Conservation (phyloP, 1,284 basidiomycete species). For the Ustilago vetiveriae region DNA sequence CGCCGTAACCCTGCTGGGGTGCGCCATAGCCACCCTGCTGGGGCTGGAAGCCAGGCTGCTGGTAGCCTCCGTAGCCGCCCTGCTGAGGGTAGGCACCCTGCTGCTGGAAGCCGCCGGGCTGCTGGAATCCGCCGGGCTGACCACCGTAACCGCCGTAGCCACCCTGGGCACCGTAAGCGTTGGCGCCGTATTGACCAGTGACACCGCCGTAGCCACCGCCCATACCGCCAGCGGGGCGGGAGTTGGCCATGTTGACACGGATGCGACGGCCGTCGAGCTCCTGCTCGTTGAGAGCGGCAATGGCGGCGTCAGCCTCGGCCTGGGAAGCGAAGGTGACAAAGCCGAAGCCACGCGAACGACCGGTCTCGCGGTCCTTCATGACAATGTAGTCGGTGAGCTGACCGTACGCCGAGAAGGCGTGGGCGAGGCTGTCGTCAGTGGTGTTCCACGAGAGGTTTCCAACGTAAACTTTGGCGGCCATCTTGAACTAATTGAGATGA, state of each 20-base stretch:
- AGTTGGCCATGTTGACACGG: conserved; percentile 90
- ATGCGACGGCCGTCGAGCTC: conserved; percentile 93
- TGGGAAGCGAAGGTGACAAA: conserved; percentile 74
- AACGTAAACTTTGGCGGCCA: conserved; percentile 67
- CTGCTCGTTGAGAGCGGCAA: conserved; percentile 82
- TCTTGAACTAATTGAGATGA: conserved; percentile 41
- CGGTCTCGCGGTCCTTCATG: conserved; percentile 97
- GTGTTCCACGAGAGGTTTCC: conserved; percentile 67
- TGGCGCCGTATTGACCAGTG: conserved; percentile 64
- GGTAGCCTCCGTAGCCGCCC: conserved; percentile 52
- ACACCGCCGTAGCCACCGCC: conserved; percentile 62
- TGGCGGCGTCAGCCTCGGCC: conserved; percentile 82
- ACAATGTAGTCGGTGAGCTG: conserved; percentile 71
- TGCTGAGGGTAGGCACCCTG: conserved; percentile 47
- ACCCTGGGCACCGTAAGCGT: conserved; percentile 53
- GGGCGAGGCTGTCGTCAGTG: conserved; percentile 65
- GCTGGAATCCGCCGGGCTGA: conserved; percentile 52
- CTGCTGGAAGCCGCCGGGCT: conserved; percentile 36
- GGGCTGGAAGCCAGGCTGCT: conserved; percentile 54
- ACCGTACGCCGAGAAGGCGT: conserved; percentile 64
- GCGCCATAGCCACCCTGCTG: conserved; percentile 55
- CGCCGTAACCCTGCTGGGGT: conserved; percentile 49
- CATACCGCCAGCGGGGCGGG: conserved; percentile 71
- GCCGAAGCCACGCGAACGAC: conserved; percentile 89
- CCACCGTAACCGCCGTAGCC: conserved; percentile 49